Base-by-base conservation (phyloP, 2,329 filamentous ascomycete species). In the Talaromyces pinophilus region DNA sequence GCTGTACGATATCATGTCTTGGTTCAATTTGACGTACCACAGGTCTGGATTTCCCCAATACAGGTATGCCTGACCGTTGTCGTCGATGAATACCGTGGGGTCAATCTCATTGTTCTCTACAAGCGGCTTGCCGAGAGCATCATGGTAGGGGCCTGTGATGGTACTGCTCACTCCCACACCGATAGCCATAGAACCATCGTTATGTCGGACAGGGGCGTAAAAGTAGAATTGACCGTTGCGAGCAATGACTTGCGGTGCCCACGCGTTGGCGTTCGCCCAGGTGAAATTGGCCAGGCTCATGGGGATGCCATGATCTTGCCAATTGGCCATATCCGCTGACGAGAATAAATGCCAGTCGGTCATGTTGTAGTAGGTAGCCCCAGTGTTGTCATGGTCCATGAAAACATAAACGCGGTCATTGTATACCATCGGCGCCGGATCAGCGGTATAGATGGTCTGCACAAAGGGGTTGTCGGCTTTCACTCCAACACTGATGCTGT, bases 61-160 rank as follows among this genome's bases (percentile, higher is more conserved):
- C 13, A 59, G 55, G 19, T 59, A 59, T 13, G 55, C 55, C 15
- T 59, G 55, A 5, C 33, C 33, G 30, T 59, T 19, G 19, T 59
- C 55, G 22, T 59, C 55, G n/a, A 59, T 42, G 22, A 59, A 59
- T 1, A 59, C 55, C 0, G 55, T 59, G n/a, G 55, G 55, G 42
- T 59, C 55, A 19, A 59, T 59, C n/a, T 59, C 55, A 15, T 59
- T 59, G 35, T 59, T 59, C 7, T 59, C 55, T 7, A 59, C 55
- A 13, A 59, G n/a, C 11, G 55, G 35, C 10, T 59, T 40, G 8
- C 55, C 55, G 3, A 59, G 19, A 19, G 55, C 55, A 19, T 59
- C 55, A 13, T 59, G 55, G 19, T 59, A 59, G 15, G 55, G 55
- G 5, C 55, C 35, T 15, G 55, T 59, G 11, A 59, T 59, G 22